phyloP scores from a whole-genome alignment of 2,329 filamentous ascomycete genomes.

The Diaporthe citrichinensis region DNA sequence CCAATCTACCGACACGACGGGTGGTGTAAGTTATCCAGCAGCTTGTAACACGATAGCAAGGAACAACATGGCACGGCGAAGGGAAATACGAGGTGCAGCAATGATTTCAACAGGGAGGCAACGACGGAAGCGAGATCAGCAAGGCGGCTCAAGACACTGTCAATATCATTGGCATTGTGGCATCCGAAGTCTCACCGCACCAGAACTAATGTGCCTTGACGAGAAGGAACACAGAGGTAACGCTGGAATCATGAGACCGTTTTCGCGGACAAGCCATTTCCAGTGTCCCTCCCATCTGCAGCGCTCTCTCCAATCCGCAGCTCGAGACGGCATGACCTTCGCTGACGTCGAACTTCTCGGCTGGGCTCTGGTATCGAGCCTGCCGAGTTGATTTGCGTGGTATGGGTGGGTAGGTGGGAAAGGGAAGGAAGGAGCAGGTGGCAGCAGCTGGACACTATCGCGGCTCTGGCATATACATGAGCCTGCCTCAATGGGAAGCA shows the following conservation, averaged over 20 bases:
- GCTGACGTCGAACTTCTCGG: slow-evolving; percentile 2
- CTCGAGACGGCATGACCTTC: not conserved
- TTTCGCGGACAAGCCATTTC: not conserved
- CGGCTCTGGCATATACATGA: not conserved
- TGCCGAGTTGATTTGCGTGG: not conserved
- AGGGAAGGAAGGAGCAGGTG: slow-evolving; percentile 10
- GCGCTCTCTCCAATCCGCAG: not conserved
- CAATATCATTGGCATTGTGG: not conserved
- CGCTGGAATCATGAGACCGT: not conserved
- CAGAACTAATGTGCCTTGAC: slow-evolving; percentile 28
- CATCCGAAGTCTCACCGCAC: slow-evolving; percentile 29
- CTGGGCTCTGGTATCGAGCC: not conserved
- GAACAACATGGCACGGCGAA: not conserved
- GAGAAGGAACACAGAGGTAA: slow-evolving; percentile 26
- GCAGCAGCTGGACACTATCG: not conserved
- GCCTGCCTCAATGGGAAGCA: slow-evolving; percentile 13
- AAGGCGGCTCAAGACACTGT: not conserved
- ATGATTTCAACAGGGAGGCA: not conserved
- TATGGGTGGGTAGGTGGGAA: not conserved
- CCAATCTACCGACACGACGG: slow-evolving; percentile 1
- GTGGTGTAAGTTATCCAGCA: not conserved
- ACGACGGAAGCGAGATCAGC: slow-evolving; percentile 10
- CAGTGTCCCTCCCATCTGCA: not conserved
- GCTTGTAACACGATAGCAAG: not conserved
- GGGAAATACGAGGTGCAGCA: not conserved